These are phyloP conservation scores for Podospora didyma DNA, from an alignment of 495 filamentous ascomycete species.

Conservation along the genomic window DNA sequence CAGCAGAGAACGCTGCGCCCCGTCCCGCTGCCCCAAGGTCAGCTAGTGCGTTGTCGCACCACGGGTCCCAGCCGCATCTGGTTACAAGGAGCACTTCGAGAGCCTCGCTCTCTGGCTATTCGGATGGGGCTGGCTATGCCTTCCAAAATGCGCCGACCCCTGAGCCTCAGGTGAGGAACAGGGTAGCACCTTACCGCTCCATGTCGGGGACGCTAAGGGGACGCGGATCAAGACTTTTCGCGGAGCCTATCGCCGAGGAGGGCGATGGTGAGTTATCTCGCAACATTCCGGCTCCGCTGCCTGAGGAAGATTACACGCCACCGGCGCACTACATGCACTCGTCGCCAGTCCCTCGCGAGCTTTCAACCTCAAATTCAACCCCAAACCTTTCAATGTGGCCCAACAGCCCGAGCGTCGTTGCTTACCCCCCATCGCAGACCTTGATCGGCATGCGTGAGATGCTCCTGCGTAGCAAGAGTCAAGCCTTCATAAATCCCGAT, in stretches of 20 bases:
- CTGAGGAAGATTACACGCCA: not conserved
- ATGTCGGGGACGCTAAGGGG: constrained; percentile 15
- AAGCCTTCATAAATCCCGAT: constrained; percentile 7
- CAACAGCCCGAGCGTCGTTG: constrained; percentile 30
- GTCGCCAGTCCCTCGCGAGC: constrained; percentile 2
- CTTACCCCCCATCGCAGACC: constrained; percentile 45
- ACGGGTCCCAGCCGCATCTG: constrained; percentile 8
- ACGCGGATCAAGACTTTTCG: constrained; percentile 16
- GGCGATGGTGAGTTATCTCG: constrained; percentile 9
- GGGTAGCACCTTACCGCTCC: constrained; percentile 14
- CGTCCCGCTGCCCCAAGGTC: constrained; percentile 33
- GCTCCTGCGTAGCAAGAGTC: constrained; percentile 51
- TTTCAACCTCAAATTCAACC: constrained; percentile 12
- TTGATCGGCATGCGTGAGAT: constrained; percentile 60
- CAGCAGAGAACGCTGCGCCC: constrained; percentile 49
- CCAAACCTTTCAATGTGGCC: constrained; percentile 12
- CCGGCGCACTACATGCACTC: not conserved
- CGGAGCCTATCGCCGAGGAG: constrained; percentile 40
- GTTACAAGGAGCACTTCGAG: constrained; percentile 19
- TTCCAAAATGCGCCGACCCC: constrained; percentile 2
- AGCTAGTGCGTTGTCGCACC: constrained; percentile 28
- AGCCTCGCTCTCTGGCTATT: constrained; percentile 17
- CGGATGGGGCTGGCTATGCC: constrained; percentile 7
- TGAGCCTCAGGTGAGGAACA: constrained; percentile 12
- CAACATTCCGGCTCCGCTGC: not conserved